Evolutionary conservation across 345 rosid species (phyloP).

Genomic region (Leavenworthia alabamica): DNA sequence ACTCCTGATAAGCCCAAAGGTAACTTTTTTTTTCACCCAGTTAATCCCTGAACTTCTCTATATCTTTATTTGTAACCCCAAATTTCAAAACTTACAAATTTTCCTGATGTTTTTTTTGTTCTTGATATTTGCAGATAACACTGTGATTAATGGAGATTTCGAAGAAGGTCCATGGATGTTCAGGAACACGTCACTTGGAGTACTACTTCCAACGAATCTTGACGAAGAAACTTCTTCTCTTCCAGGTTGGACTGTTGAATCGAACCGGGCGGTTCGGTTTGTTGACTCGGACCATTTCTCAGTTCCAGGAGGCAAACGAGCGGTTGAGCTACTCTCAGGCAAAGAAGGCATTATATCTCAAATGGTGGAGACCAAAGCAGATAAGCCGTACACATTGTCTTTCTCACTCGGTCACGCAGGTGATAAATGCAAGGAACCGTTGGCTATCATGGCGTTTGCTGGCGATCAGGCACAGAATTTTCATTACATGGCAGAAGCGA

Average conservation of each 20-base stretch:
- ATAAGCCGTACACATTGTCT: conserved; percentile 48
- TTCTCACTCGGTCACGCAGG: conserved; percentile 79
- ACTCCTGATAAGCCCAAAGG: conserved; percentile 75
- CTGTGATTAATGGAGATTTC: conserved; percentile 73
- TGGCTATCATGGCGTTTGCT: conserved; percentile 85
- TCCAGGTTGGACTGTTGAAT: conserved; percentile 94
- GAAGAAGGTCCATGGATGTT: conserved; percentile 98
- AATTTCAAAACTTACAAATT: not conserved
- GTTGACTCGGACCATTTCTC: conserved; percentile 79
- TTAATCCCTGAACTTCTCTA: not conserved
- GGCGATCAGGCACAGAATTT: conserved; percentile 83
- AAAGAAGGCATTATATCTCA: conserved; percentile 98
- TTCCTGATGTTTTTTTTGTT: not conserved
- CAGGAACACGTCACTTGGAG: conserved; percentile 77
- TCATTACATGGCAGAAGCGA: conserved; percentile 70
- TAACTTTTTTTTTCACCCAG: not conserved
- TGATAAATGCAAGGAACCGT: conserved; percentile 85
- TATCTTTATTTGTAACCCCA: not conserved
- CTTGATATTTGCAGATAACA: conserved; percentile 52
- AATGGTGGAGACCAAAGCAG: conserved; percentile 69
- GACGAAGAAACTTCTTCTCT: conserved; percentile 78
- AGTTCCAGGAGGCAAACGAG: conserved; percentile 80
- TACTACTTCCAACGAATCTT: conserved; percentile 79
- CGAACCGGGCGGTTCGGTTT: conserved; percentile 83
- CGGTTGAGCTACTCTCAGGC: conserved; percentile 80